These are phyloP conservation scores for Hanseniaspora vineae DNA, from an alignment of 805 yeast species.

Conservation along the genomic window DNA sequence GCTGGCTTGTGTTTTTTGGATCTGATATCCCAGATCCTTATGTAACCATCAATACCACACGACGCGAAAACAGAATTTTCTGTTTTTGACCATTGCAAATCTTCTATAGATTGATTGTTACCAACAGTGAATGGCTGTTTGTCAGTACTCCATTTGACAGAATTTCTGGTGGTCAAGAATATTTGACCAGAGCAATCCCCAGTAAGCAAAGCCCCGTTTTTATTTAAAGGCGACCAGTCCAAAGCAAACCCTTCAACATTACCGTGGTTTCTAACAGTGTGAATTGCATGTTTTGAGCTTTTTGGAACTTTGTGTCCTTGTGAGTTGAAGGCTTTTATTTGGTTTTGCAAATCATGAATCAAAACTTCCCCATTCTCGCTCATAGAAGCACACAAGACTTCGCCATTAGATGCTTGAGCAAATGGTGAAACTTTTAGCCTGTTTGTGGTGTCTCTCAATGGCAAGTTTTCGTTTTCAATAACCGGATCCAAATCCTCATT, in stretches of 20 bases:
- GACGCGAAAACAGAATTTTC: conserved; percentile 94
- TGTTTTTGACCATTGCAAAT: conserved; percentile 89
- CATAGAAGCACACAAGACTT: conserved; percentile 78
- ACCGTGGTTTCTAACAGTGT: conserved; percentile 76
- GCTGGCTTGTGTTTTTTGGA: conserved; percentile 89
- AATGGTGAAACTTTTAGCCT: conserved; percentile 77
- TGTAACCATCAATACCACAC: conserved; percentile 81
- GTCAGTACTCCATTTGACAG: conserved; percentile 76
- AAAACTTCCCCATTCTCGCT: conserved; percentile 82
- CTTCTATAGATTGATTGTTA: conserved; percentile 77
- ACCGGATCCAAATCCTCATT: conserved; percentile 75
- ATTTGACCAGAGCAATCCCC: conserved; percentile 87
- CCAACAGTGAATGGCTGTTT: conserved; percentile 53
- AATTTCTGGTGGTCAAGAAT: conserved; percentile 62
- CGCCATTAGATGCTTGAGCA: conserved; percentile 42
- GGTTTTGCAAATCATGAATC: conserved; percentile 71
- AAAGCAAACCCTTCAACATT: conserved; percentile 95
- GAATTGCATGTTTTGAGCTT: conserved; percentile 61
- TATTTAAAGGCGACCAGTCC: conserved; percentile 87
- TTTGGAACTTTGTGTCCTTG: conserved; percentile 82
- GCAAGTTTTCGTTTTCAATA: conserved; percentile 70
- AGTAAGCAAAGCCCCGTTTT: conserved; percentile 68
- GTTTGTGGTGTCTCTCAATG: conserved; percentile 75
- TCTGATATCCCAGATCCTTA: conserved; percentile 94
- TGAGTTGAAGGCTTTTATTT: conserved; percentile 68